Base-by-base conservation (phyloP, 2,329 filamentous ascomycete species). In the Colletotrichum acutatum region DNA sequence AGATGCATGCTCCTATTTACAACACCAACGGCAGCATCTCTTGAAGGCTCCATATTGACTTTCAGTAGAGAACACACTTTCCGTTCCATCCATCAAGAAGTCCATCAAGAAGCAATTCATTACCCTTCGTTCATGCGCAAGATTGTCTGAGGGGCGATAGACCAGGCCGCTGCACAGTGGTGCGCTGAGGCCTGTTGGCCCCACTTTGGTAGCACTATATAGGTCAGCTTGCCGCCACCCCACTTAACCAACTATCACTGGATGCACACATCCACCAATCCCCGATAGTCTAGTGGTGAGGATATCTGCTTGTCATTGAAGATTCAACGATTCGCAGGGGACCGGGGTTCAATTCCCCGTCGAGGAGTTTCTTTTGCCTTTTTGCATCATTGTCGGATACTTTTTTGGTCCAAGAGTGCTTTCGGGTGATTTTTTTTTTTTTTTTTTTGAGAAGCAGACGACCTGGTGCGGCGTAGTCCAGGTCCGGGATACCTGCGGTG, bases 151-250 rank as follows among this genome's bases (percentile, higher is more conserved):
- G 16, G 42, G 42, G 19, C 19, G 19, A 6, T 19, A 42, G 12
- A 19, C 42, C 34, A 8, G 19, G 42, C n/a, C 42, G 42, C 16
- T 49, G 42, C 42, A 7, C 1, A n/a, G 6, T n/a, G 19, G 8
- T n/a, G 42, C 42, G 19, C 42, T n/a, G 42, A 8, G 1, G 42
- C 37, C 37, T 16, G 19, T 49, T 6, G 8, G 19, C 42, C 7
- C 42, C 4, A 19, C 0, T 19, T 6, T 11, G 0, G 19, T 3
- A 1, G 19, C 3, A 4, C 16, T 49, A 49, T n/a, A n/a, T 49
- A 49, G 0, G 0, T 0, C 7, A 9, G 3, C 8, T 4, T 0
- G 19, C 1, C 2, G 3, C 19, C 1, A 4, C 42, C 0, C 19
- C 19, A 5, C 42, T 0, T 19, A 49, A n/a, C 42, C 19, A n/a